Evolutionary conservation across 1,284 basidiomycete genomes (phyloP).

Genomic region (Tilletiaria anomala): DNA sequence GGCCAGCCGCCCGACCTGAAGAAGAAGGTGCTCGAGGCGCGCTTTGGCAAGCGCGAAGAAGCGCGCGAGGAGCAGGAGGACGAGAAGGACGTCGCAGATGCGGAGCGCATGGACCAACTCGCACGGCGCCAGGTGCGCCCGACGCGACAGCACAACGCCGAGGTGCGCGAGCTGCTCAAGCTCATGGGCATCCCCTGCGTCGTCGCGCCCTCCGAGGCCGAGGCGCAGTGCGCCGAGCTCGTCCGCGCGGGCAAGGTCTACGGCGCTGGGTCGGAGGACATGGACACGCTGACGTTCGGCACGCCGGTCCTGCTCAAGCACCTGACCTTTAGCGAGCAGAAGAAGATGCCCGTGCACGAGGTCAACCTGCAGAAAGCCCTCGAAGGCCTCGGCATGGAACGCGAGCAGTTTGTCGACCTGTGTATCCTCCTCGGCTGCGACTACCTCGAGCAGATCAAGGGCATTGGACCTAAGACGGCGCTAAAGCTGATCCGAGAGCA

Average conservation of each 20-base stretch:
- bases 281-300: slow-evolving; percentile 96
- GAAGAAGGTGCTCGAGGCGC: slow-evolving; percentile 81
- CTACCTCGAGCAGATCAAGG: slow-evolving; percentile 90
- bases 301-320: slow-evolving; percentile 84
- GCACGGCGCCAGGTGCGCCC: slow-evolving; percentile 84
- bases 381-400: slow-evolving; percentile 75
- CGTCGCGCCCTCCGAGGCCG: slow-evolving; percentile 81
- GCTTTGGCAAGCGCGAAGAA: slow-evolving; percentile 76
- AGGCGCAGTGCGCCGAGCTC: slow-evolving; percentile 95
- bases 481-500: slow-evolving; percentile 82
- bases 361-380: slow-evolving; percentile 70
- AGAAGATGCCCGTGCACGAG: slow-evolving; percentile 93
- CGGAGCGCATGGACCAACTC: slow-evolving; percentile 81
- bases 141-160: slow-evolving; percentile 89
- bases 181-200: slow-evolving; percentile 97
- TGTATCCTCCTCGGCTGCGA: slow-evolving; percentile 96
- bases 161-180: slow-evolving; percentile 69
- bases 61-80: slow-evolving; percentile 89
- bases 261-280: slow-evolving; percentile 94
- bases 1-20: slow-evolving; percentile 96
- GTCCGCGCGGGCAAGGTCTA: slow-evolving; percentile 90
- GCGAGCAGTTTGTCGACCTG: slow-evolving; percentile 89
- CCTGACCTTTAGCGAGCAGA: slow-evolving; percentile 95
- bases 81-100: slow-evolving; percentile 67
- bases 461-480: slow-evolving; percentile 87